Base-by-base conservation (phyloP, 2,329 filamentous ascomycete species). In the Fusarium sp. region DNA sequence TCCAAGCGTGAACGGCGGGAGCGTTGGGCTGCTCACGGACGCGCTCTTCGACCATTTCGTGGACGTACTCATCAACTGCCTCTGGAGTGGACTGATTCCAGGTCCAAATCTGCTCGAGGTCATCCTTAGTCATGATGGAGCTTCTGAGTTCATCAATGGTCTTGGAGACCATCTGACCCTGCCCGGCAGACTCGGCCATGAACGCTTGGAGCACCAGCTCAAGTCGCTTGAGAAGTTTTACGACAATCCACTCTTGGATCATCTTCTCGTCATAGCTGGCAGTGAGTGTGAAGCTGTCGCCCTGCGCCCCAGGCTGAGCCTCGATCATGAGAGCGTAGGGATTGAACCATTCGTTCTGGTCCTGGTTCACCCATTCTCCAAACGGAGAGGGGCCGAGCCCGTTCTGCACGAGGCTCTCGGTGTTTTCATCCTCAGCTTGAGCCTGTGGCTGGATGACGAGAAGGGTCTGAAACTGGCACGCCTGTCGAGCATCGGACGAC, bases 1-100 rank as follows among this genome's bases (percentile, higher is more conserved):
- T 76, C 73, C 73, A 76, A 8, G 63, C 39, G 4, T 18, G n/a
- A 1, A 65, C 23, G 18, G 63, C 63, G 11, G 25, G 41, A 2
- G 16, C 20, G 2, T 30, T 2, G 10, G 63, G 63, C 16, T 37
- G 20, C 3, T 58, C n/a, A 1, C n/a, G 20, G 23, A 27, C 41
- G 8, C 34, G 9, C n/a, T 39, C 10, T 16, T 63, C 43, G 7
- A 63, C 18, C 0, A 63, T n/a, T 9, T 23, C 16, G 34, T 65
- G 54, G 3, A 65, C 23, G 18, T 41, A 50, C 6, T 20, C 9
- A 6, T 65, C 18, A 5, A 58, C 37, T 1, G 23, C 9, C 9
- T 27, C 25, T 9, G 63, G 63, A 1, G 20, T 56, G 6, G 39
- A 30, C 5, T 16, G 14, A 5, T 65, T 65, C 50, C 62, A 58